Evolutionary conservation across 2,329 filamentous ascomycete species (phyloP), one percentile per base, ranked within the genome.

Genomic region (Microascus cirrosus): DNA sequence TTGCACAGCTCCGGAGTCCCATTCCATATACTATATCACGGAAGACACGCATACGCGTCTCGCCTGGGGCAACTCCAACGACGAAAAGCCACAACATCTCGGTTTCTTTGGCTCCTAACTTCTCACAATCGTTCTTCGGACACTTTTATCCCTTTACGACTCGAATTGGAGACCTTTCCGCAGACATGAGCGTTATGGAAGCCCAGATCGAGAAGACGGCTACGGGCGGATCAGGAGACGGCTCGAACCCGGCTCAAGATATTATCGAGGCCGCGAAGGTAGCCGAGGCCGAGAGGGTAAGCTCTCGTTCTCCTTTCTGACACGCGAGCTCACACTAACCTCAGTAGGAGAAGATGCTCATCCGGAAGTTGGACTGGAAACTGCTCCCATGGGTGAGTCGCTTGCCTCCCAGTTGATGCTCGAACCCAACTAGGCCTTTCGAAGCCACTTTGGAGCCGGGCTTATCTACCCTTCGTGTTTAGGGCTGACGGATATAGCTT

Each of bases 401-500:
- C 53, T 22, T 42, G 24, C 48, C n/a, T n/a, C n/a, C n/a, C n/a
- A 22, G 15, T n/a, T 4, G 15, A 22, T 48, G 13, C 20, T 4
- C 42, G 28, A 8, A 48, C 20, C 12, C 22, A 50, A 8, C 20
- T 4, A 10, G 7, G 10, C 35, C 25, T 52, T 25, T 35, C 22
- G 18, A 45, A 15, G 8, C 36, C 53, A 28, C n/a, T 15, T 20
- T 22, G 32, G 28, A 8, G 28, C 28, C 28, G 28, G 28, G 28
- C 8, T n/a, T n/a, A 18, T 45, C 39, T n/a, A 24, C 22, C 32
- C 53, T 11, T 22, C 18, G n/a, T 8, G 24, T 54, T 25, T 34
- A 39, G 22, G 18, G 34, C n/a, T 36, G 2, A 11, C 56, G 18
- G 28, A 5, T 4, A 10, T 56, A 77, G 79, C 80, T 89, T 12